Base-by-base conservation (phyloP, 2,329 filamentous ascomycete genomes). In the Verticillium isaacii region DNA sequence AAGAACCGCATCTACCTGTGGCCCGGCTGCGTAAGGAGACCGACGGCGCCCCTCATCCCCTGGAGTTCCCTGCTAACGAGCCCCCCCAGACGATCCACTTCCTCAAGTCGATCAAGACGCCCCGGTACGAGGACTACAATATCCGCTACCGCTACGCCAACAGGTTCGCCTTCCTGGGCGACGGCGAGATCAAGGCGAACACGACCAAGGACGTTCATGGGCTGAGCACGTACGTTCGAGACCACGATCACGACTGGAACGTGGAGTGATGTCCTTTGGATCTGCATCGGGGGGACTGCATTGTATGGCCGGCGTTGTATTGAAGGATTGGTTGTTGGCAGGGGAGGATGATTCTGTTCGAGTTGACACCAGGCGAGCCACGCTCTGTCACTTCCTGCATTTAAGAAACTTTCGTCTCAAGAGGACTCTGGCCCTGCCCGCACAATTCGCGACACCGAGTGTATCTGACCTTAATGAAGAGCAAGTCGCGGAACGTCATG, bases 181-280 rank as follows among this genome's bases (percentile, higher is more conserved):
- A 79, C 70, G 78, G 79, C 32, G 74, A 79, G 65, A 74, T 80
- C 29, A 80, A 80, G 69, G 77, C 77, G 4, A 76, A 75, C 59
- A 69, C 70, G 17, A 75, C 72, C 8, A 70, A 72, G 39, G 75
- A 78, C 59, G 67, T 77, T 34, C 66, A 70, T 25, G 78, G 78
- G 3, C 65, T 81, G 45, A 76, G 75, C 61, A 74, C 78, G 5
- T 81, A 80, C 63, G 75, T 81, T 60, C 72, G 78, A 57, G 75
- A 73, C 64, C 71, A 67, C 39, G 79, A 81, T 63, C 71, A 77
- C 57, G 77, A 78, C 32, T 80, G 78, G 79, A 71, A 69, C 45
- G 72, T 81, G 45, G 78, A 79, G 32, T 80, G 73, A 60, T 37
- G 34, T 7, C 19, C 2, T 25, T 25, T 12, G 36, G 45, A 11